phyloP scores from a whole-genome alignment of 768 basidiomycete species.

The Auriscalpium vulgare region DNA sequence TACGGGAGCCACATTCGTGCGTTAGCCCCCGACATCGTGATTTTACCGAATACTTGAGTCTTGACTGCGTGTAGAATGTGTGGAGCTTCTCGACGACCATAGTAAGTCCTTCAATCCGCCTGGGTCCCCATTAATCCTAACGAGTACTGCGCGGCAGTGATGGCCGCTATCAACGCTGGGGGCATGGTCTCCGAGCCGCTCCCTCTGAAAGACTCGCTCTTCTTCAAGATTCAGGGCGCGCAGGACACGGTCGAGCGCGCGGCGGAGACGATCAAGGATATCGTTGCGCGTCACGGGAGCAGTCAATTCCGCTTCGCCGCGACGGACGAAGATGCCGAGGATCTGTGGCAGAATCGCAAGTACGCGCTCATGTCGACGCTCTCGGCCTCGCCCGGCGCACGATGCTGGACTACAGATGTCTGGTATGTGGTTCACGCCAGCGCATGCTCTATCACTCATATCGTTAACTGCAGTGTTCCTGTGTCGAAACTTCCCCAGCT shows the following conservation, averaged over 20 bases:
- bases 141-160: constrained; percentile 43
- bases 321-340: constrained; percentile 65
- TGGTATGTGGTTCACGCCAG: constrained; percentile 41
- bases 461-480: constrained; percentile 20
- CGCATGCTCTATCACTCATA: background rate
- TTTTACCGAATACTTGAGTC: background rate
- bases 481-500: constrained; percentile 25
- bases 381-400: constrained; percentile 51
- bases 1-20: constrained; percentile 68
- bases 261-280: constrained; percentile 46
- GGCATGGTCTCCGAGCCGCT: constrained; percentile 55
- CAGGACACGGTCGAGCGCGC: constrained; percentile 48
- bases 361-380: constrained; percentile 70
- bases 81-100: constrained; percentile 77
- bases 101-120: constrained; percentile 41
- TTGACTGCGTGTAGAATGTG: constrained; percentile 50
- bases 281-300: constrained; percentile 58
- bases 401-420: constrained; percentile 85
- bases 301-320: constrained; percentile 63
- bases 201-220: constrained; percentile 69
- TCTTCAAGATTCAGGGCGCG: constrained; percentile 89
- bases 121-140: background rate
- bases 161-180: constrained; percentile 65
- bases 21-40: constrained; percentile 21
- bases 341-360: constrained; percentile 82